These are phyloP conservation scores for Nidularia pulvinata DNA, from an alignment of 768 basidiomycete genomes.

Conservation along the genomic window DNA sequence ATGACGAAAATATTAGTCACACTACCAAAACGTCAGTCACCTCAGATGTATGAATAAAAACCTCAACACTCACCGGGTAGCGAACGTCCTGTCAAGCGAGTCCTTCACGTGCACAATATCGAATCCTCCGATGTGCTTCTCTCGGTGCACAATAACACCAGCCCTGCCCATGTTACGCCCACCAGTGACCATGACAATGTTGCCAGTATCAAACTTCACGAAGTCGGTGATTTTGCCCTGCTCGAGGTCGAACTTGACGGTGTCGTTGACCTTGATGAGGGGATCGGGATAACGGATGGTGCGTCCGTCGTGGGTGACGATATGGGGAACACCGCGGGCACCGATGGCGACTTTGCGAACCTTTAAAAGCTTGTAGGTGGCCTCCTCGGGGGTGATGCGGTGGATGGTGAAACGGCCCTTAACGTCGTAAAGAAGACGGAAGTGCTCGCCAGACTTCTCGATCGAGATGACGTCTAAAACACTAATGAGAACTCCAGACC, in stretches of 20 bases:
- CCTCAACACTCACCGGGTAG: constrained; percentile 81
- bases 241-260: constrained; percentile 95
- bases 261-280: constrained; percentile 93
- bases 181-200: constrained; percentile 97
- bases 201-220: constrained; percentile 96
- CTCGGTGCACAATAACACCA: constrained; percentile 94
- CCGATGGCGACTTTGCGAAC: constrained; percentile 93
- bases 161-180: constrained; percentile 99
- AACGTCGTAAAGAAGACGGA: constrained; percentile 98
- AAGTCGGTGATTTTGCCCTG: constrained; percentile 92
- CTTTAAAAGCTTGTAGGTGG: constrained; percentile 94
- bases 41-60: not conserved
- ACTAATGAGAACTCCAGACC: not conserved
- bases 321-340: constrained; percentile 90
- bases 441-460: constrained; percentile 98
- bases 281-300: constrained; percentile 99
- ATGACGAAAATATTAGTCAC: constrained; percentile 98
- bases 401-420: constrained; percentile 99
- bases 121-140: constrained; percentile 98
- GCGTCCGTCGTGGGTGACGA: constrained; percentile 99
- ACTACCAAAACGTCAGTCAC: constrained; percentile 35
- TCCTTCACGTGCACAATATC: constrained; percentile 99
- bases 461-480: constrained; percentile 89
- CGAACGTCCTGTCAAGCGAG: constrained; percentile 92
- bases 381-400: constrained; percentile 98